Conservation (phyloP, 129 eudicot species). For the Flaveria brownii region DNA sequence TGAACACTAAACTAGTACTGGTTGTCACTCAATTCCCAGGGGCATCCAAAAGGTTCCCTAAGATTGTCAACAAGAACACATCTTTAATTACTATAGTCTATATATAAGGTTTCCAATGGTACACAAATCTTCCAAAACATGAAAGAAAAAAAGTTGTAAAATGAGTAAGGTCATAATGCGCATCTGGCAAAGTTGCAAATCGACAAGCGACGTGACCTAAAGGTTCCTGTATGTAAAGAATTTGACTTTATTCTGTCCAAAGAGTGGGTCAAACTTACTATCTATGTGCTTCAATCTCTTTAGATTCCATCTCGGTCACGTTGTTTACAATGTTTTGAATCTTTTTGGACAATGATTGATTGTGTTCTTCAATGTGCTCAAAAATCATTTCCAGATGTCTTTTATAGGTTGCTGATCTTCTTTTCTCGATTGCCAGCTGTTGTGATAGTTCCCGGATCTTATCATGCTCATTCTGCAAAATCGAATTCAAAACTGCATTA, state of each 20-base stretch:
- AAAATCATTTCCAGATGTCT: constrained; percentile 84
- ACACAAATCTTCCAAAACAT: constrained; percentile 16
- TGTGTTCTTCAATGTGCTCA: constrained; percentile 94
- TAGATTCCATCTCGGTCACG: constrained; percentile 72
- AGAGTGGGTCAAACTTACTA: constrained; percentile 24
- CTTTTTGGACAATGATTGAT: constrained; percentile 67
- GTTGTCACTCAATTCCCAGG: not conserved
- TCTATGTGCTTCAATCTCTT: constrained; percentile 44
- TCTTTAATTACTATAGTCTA: constrained; percentile 11
- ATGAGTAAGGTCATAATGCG: not conserved
- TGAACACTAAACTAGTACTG: not conserved
- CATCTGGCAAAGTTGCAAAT: constrained; percentile 30
- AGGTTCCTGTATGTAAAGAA: constrained; percentile 17
- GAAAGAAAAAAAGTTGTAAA: constrained; percentile 10
- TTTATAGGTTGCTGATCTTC: constrained; percentile 78
- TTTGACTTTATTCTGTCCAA: constrained; percentile 16
- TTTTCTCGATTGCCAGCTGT: constrained; percentile 87
- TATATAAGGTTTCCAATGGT: constrained; percentile 11
- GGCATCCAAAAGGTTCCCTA: constrained; percentile 1
- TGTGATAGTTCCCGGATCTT: constrained; percentile 89
- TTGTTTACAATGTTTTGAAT: constrained; percentile 65
- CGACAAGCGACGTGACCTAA: constrained; percentile 16
- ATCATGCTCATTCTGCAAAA: constrained; percentile 79
- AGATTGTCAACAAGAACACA: constrained; percentile 17
- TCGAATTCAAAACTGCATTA: not conserved